Conservation (phyloP, 306 rosid species). For the Lablab purpureus region DNA sequence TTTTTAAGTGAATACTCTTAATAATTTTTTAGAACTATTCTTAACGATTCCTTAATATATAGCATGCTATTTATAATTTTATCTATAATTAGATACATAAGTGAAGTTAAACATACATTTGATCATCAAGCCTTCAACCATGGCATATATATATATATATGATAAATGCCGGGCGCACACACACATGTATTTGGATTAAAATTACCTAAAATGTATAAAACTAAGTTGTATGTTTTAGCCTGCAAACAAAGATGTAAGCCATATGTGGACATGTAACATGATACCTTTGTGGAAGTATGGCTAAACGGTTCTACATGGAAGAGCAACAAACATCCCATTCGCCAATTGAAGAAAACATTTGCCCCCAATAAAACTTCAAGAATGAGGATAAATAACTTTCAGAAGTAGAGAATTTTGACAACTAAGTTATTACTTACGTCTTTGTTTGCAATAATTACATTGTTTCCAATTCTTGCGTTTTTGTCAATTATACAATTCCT, state of each 20-base stretch:
- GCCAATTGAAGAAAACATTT: neutral
- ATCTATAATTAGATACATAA: too few relatives aligned
- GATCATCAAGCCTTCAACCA: neutral
- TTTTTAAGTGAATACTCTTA: too few relatives aligned
- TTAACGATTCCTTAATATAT: too few relatives aligned
- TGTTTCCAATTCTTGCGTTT: constrained; percentile 62
- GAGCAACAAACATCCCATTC: neutral
- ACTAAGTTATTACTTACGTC: constrained; percentile 51
- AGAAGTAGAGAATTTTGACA: constrained; percentile 3
- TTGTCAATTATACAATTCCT: constrained; percentile 68
- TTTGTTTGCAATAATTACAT: constrained; percentile 60
- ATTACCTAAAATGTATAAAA: neutral
- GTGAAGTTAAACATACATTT: neutral
- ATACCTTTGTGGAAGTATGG: constrained; percentile 2
- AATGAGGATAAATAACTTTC: neutral
- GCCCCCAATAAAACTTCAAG: neutral
- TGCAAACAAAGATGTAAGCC: too few relatives aligned
- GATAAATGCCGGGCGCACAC: neutral
- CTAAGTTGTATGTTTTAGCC: neutral
- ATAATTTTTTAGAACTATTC: too few relatives aligned
- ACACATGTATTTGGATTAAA: too few relatives aligned
- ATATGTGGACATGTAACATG: neutral
- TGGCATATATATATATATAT: neutral
- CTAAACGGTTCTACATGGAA: neutral
- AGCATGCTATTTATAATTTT: neutral